A percentile compares a stretch with the other conserved stretches of the same genome.
Conservation (phyloP, 2,329 filamentous ascomycete species). For the Fusarium albidum region DNA sequence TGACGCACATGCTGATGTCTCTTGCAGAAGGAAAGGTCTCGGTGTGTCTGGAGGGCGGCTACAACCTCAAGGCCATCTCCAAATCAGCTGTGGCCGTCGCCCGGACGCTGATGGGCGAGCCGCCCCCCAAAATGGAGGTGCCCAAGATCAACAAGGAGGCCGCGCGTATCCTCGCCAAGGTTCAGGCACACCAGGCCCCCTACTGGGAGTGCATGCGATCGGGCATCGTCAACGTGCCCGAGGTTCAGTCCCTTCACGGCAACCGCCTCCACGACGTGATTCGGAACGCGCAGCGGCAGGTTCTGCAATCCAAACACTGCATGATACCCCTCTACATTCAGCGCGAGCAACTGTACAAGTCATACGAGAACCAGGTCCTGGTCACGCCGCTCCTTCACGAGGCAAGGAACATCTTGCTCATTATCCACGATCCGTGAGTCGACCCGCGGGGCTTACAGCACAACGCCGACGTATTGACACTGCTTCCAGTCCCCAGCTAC, state of each 20-base stretch:
- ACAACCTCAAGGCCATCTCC: conserved; percentile 93
- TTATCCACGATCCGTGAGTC: conserved; percentile 88
- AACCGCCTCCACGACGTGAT: conserved; percentile 82
- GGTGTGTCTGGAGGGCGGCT: conserved; percentile 94
- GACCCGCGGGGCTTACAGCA: conserved; percentile 26
- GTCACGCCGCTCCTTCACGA: conserved; percentile 76
- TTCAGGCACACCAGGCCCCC: conserved; percentile 67
- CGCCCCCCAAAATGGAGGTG: conserved; percentile 71
- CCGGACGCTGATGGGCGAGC: conserved; percentile 93
- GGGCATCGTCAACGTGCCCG: conserved; percentile 63
- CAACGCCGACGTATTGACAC: conserved; percentile 17
- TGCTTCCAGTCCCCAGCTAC: conserved; percentile 69
- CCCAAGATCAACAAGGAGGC: conserved; percentile 67
- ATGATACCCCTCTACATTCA: conserved; percentile 87
- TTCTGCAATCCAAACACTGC: conserved; percentile 73
- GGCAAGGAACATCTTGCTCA: conserved; percentile 76
- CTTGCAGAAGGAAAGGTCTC: conserved; percentile 88
- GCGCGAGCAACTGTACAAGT: conserved; percentile 73
- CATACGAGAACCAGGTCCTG: conserved; percentile 87
- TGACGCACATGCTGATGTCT: conserved; percentile 99
- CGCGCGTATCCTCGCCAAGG: conserved; percentile 63
- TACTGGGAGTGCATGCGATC: conserved; percentile 93
- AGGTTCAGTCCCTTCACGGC: conserved; percentile 60
- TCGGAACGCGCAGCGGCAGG: conserved; percentile 76
- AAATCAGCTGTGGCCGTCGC: conserved; percentile 92